phyloP scores from a whole-genome alignment of 805 yeast species.

The Yarrowia divulgata region DNA sequence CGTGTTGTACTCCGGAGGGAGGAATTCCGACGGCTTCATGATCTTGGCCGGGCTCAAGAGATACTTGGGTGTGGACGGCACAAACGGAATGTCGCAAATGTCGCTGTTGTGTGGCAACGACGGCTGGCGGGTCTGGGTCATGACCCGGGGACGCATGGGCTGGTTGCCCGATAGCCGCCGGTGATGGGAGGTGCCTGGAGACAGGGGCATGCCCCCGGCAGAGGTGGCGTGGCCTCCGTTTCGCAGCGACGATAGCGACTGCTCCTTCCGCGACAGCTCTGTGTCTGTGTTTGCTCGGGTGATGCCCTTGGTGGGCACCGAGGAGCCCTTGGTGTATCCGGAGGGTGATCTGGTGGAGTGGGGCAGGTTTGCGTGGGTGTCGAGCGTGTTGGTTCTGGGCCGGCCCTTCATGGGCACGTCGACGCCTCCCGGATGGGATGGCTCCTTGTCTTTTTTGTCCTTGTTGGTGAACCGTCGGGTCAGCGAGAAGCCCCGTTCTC shows the following conservation, averaged over 20 bases:
- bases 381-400: constrained; percentile 28
- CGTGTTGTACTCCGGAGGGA: constrained; percentile 35
- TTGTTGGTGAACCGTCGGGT: constrained; percentile 36
- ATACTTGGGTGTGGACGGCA: constrained; percentile 32
- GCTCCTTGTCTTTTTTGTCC: constrained; percentile 25
- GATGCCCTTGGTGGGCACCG: constrained; percentile 31
- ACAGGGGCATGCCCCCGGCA: constrained; percentile 9
- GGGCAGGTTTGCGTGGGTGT: constrained; percentile 4
- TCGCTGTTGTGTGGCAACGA: constrained; percentile 39
- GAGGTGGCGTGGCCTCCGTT: constrained; percentile 36
- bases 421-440: neutral
- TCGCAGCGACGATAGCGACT: constrained; percentile 27
- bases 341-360: constrained; percentile 22
- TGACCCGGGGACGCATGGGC: constrained; percentile 27
- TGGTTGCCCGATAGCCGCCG: constrained; percentile 11
- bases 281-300: constrained; percentile 34
- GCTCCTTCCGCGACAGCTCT: constrained; percentile 29
- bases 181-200: neutral
- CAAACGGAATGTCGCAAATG: constrained; percentile 34
- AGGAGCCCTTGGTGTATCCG: constrained; percentile 21
- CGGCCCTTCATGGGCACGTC: constrained; percentile 20
- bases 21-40: constrained; percentile 32
- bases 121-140: constrained; percentile 28
- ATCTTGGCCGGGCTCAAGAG: constrained; percentile 17
- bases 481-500: constrained; percentile 31